These are phyloP conservation scores for Lichina pygmaea DNA, from an alignment of 495 filamentous ascomycete species.

Conservation along the genomic window DNA sequence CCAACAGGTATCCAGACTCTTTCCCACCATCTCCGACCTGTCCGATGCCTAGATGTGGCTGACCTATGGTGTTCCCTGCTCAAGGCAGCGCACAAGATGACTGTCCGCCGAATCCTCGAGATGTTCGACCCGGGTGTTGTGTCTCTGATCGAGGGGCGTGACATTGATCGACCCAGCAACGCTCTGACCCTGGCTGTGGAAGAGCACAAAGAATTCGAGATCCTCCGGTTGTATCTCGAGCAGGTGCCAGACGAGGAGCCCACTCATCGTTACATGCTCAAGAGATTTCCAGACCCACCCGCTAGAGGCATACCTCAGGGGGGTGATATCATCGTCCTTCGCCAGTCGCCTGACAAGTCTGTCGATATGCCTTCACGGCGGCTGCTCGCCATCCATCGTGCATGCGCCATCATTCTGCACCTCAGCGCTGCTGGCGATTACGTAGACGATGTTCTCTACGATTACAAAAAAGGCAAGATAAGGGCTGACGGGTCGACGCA, in stretches of 20 bases:
- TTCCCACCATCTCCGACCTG: no score
- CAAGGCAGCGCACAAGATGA: background rate
- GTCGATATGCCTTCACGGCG: conserved; percentile 9
- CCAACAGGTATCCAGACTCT: no score
- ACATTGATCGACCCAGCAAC: conserved; percentile 1
- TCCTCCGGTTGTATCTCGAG: background rate
- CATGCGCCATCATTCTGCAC: conserved; percentile 12
- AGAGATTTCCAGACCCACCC: no score
- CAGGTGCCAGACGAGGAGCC: background rate
- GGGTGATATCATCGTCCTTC: no score
- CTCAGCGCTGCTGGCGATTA: conserved; percentile 13
- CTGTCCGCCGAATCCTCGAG: background rate
- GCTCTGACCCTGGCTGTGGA: background rate
- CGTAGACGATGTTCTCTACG: conserved; percentile 11
- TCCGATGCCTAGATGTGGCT: no score
- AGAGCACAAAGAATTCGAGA: background rate
- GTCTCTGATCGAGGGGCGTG: background rate
- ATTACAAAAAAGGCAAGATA: conserved; percentile 10
- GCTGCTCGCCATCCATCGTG: conserved; percentile 13
- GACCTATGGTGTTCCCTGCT: no score
- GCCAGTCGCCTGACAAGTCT: conserved; percentile 4
- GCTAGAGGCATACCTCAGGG: no score
- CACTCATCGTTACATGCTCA: no score
- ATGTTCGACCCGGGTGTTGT: conserved; percentile 2
- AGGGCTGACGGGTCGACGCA: conserved; percentile 5